Evolutionary conservation across 345 rosid genomes (phyloP).

Genomic region (Eucalyptus guilfoylei): DNA sequence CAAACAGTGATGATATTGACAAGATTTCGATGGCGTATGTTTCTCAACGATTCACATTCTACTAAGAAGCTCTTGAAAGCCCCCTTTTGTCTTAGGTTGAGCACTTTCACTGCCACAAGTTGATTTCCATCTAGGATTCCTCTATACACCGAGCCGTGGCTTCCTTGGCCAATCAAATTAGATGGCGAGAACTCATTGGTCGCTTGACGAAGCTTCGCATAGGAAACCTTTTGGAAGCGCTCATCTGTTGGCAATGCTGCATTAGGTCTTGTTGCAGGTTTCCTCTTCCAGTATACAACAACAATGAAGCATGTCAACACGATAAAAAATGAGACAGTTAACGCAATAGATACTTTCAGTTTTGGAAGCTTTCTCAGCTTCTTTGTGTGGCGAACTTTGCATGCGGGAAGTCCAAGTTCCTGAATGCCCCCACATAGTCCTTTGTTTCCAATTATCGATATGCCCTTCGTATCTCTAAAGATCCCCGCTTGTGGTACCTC

Average conservation of each 20-base stretch:
- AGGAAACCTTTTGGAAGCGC: background rate
- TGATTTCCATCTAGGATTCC: background rate
- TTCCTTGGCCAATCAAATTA: background rate
- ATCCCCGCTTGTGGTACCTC: background rate
- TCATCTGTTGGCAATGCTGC: rapidly evolving
- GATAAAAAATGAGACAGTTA: rapidly evolving
- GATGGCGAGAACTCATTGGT: background rate
- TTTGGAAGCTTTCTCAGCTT: background rate
- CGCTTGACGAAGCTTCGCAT: background rate
- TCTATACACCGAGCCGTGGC: background rate
- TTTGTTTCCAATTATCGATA: background rate
- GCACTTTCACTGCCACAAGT: background rate
- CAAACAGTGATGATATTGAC: background rate
- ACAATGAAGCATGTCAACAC: background rate
- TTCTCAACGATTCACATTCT: background rate
- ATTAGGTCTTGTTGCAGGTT: background rate
- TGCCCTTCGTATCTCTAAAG: rapidly evolving
- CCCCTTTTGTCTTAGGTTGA: background rate
- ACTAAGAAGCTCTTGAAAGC: background rate
- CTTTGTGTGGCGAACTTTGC: background rate
- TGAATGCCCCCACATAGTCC: background rate
- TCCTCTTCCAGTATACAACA: background rate
- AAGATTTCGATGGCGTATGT: background rate
- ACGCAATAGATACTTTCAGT: rapidly evolving
- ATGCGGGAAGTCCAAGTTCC: background rate